Conservation (phyloP, 139 green algal species). For the Haematococcus lacustris region DNA sequence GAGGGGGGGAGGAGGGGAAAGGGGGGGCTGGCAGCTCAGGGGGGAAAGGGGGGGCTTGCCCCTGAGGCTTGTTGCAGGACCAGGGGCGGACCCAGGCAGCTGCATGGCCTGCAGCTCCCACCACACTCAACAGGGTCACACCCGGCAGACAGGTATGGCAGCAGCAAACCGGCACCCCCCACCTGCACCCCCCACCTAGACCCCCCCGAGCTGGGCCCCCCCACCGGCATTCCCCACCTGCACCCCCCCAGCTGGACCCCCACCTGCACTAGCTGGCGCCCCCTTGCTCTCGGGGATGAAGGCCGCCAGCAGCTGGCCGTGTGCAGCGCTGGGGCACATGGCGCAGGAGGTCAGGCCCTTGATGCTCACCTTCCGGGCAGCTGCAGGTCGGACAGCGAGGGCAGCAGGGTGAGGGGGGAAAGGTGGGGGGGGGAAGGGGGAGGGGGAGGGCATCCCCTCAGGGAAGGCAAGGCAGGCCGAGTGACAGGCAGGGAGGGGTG, state of each 20-base stretch:
- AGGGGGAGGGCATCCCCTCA: not conserved
- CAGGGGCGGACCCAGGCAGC: too few relatives aligned
- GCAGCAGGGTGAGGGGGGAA: not conserved
- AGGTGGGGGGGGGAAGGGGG: not conserved
- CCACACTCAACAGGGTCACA: too few relatives aligned
- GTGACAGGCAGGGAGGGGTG: not conserved
- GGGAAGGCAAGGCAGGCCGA: not conserved
- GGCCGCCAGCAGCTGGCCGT: slow-evolving; percentile 21
- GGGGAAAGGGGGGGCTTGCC: too few relatives aligned
- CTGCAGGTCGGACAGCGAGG: slow-evolving; percentile 11
- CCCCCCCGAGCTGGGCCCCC: too few relatives aligned
- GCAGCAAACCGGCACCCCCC: too few relatives aligned
- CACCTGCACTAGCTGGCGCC: slow-evolving; percentile 23
- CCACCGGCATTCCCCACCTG: too few relatives aligned
- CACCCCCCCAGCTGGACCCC: not conserved
- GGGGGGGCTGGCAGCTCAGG: too few relatives aligned
- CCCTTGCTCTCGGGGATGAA: slow-evolving; percentile 78
- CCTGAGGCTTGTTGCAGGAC: too few relatives aligned
- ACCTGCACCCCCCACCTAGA: not conserved
- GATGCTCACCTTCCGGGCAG: slow-evolving; percentile 46
- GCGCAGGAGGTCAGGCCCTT: slow-evolving; percentile 59
- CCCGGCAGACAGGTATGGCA: too few relatives aligned
- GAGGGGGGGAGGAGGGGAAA: too few relatives aligned
- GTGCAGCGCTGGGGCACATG: slow-evolving; percentile 25
- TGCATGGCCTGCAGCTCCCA: too few relatives aligned